phyloP scores from a whole-genome alignment of 805 yeast species.

The Metschnikowia orientalis region DNA sequence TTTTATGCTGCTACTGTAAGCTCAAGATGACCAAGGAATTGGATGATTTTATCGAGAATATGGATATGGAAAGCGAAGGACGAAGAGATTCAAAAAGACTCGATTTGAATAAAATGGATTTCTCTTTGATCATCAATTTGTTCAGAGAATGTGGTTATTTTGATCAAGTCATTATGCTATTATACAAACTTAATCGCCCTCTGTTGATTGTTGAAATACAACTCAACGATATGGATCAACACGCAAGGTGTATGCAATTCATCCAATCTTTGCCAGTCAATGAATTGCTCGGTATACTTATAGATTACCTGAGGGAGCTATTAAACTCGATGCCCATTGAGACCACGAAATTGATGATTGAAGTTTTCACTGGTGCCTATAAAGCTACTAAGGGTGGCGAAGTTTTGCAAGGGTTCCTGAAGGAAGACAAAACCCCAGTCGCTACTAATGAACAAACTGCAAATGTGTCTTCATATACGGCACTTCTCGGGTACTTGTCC shows the following conservation, averaged over 20 bases:
- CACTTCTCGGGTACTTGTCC: slow-evolving; percentile 16
- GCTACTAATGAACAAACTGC: slow-evolving; percentile 12
- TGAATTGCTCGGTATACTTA: slow-evolving; percentile 69
- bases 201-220: slow-evolving; percentile 72
- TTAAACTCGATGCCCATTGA: slow-evolving; percentile 70
- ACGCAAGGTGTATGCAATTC: slow-evolving; percentile 56
- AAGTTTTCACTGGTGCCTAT: slow-evolving; percentile 85
- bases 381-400: slow-evolving; percentile 32
- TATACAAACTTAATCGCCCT: slow-evolving; percentile 69
- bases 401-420: slow-evolving; percentile 2
- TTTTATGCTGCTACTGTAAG: slow-evolving; percentile 77
- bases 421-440: slow-evolving; percentile 8
- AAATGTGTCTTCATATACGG: slow-evolving; percentile 15
- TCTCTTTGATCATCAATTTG: slow-evolving; percentile 60
- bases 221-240: slow-evolving; percentile 59
- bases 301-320: slow-evolving; percentile 59
- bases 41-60: slow-evolving; percentile 46
- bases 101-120: slow-evolving; percentile 35
- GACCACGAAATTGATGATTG: slow-evolving; percentile 76
- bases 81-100: slow-evolving; percentile 6
- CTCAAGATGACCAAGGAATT: slow-evolving; percentile 59
- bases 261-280: slow-evolving; percentile 67
- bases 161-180: slow-evolving; percentile 62
- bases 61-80: slow-evolving; percentile 24
- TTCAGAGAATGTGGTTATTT: slow-evolving; percentile 70